A percentile compares a stretch with the other conserved stretches of the same genome.
These are phyloP conservation scores for Gaeumannomyces tritici DNA, from an alignment of 2,329 filamentous ascomycete genomes.

Conservation along the genomic window DNA sequence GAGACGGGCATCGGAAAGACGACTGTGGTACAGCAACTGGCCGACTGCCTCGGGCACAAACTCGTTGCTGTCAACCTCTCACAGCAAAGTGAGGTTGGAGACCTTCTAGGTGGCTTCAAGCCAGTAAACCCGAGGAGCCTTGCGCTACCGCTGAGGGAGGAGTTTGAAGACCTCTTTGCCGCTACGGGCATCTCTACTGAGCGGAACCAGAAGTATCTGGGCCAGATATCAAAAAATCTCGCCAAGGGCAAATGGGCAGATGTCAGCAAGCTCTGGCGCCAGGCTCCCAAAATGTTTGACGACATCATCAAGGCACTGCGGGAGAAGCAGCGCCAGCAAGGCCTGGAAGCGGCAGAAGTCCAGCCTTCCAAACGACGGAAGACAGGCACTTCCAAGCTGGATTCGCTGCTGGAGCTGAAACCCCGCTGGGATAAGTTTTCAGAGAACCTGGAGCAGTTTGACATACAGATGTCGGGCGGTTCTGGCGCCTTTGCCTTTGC, in stretches of 20 bases:
- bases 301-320: constrained; percentile 51
- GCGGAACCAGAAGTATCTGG: constrained; percentile 80
- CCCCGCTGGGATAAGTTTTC: constrained; percentile 76
- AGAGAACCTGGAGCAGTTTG: constrained; percentile 64
- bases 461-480: constrained; percentile 65
- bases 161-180: constrained; percentile 83
- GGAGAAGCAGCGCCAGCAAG: constrained; percentile 26
- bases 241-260: constrained; percentile 80
- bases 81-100: constrained; percentile 95
- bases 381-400: constrained; percentile 53
- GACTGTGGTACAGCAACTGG: constrained; percentile 87
- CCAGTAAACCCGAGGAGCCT: constrained; percentile 84
- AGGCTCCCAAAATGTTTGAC: constrained; percentile 81
- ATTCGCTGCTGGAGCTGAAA: constrained; percentile 46
- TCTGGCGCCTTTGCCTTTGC: constrained; percentile 80
- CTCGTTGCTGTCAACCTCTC: constrained; percentile 92
- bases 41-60: constrained; percentile 73
- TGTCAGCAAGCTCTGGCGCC: constrained; percentile 76
- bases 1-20: constrained; percentile 99
- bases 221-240: constrained; percentile 69
- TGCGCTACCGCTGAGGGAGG: constrained; percentile 82
- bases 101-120: constrained; percentile 92
- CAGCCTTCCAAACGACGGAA: constrained; percentile 63
- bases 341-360: constrained; percentile 9
- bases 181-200: constrained; percentile 76